Base-by-base conservation (phyloP, 2,329 filamentous ascomycete species). In the Cadophora gregata region DNA sequence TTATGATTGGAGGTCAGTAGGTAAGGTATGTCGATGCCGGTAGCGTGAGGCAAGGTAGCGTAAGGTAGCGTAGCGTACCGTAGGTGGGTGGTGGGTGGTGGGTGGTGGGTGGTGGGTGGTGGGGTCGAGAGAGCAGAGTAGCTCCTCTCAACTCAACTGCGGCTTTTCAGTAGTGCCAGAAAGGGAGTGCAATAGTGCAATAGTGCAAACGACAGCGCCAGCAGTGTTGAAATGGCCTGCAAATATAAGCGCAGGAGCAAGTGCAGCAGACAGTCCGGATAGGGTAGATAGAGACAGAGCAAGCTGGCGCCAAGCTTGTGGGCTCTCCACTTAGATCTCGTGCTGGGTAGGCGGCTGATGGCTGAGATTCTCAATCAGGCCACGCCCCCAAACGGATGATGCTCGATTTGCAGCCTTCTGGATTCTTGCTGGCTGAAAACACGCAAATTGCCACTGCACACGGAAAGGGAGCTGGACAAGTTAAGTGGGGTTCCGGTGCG, bases 341-440 rank as follows among this genome's bases (percentile, higher is more conserved):
- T 60, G 56, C 65, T 67, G 64, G 61, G 48, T 51, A 69, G 60
- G 67, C 68, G 69, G 68, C 69, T 71, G 72, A 72, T 71, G 67
- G 69, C 66, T 72, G 68, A 62, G 47, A 48, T 64, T 62, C 68
- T 70, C 53, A 65, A 71, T 69, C 58, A 67, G 71, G 72, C 68
- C 65, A 73, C 67, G 64, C 61, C 68, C 71, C 63, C 69, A 64
- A 63, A 36, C 61, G 55, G 56, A 66, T 60, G 66, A 65, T 65
- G 58, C 50, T 42, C 47, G 63, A 62, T 53, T 62, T 63, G 56
- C 63, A 53, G 63, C 62, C 58, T 38, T 21, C 48, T 36, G 55
- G 29, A 14, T n/a, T 36, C 29, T 45, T 36, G 21, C 53, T 31
- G 27, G 47, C 47, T 51, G 48, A 31, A 47, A 29, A 45, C 14